phyloP scores from a whole-genome alignment of 2,329 filamentous ascomycete genomes.

The Pseudogymnoascus sp. region DNA sequence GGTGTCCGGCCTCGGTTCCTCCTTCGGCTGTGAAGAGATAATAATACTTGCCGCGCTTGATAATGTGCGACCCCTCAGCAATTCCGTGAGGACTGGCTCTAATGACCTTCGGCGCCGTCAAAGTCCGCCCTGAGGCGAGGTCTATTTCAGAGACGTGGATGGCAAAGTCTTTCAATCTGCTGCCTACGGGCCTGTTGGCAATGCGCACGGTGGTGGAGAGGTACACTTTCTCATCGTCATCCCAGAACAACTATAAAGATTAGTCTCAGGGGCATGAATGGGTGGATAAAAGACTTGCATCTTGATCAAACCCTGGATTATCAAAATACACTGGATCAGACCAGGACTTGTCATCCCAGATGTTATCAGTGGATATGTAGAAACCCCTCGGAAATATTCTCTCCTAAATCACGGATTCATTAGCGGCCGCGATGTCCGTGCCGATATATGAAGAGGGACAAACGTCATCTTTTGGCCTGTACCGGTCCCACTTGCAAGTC shows the following conservation, averaged over 20 bases:
- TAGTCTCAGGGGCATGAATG: neutral
- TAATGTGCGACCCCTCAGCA: conserved; percentile 38
- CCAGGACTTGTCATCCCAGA: conserved; percentile 40
- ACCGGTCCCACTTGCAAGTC: conserved; percentile 38
- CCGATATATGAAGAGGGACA: conserved; percentile 30
- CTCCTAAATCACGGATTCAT: neutral
- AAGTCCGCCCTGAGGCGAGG: conserved; percentile 35
- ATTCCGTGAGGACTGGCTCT: conserved; percentile 34
- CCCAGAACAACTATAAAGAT: conserved; percentile 37
- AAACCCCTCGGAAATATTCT: conserved; percentile 19
- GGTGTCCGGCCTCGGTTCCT: conserved; percentile 38
- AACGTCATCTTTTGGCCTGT: conserved; percentile 37
- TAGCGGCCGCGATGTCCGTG: neutral
- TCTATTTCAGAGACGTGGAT: conserved; percentile 42
- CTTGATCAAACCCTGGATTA: conserved; percentile 47
- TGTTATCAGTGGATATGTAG: conserved; percentile 45
- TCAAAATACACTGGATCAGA: conserved; percentile 49
- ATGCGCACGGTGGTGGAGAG: conserved; percentile 33
- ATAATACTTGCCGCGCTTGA: conserved; percentile 31
- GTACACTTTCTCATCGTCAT: conserved; percentile 43
- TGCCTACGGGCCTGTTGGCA: conserved; percentile 28
- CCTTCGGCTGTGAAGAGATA: conserved; percentile 32
- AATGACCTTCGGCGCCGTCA: conserved; percentile 32
- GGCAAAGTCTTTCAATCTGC: conserved; percentile 44
- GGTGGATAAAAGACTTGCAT: conserved; percentile 38